Base-by-base conservation (phyloP, 345 rosid genomes). In the Euclidium syriacum region DNA sequence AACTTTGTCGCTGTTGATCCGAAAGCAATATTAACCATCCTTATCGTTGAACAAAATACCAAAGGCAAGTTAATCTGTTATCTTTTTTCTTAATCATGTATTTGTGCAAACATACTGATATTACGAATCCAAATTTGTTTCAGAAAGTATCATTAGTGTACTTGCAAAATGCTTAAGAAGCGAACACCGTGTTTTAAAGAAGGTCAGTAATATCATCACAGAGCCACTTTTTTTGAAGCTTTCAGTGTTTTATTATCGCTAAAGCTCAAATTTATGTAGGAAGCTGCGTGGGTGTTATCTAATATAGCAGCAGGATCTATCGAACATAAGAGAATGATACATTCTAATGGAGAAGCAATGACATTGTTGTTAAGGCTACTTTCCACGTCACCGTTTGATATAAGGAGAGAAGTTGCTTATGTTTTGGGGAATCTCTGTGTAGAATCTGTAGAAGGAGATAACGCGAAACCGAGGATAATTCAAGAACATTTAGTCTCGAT, bases 361-460 rank as follows among this genome's bases (percentile, higher is more conserved):
- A 75, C 91, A 51, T 59, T 87, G 72, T 67, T 90, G 56, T 51
- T 87, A 54, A 83, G 70, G 51, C 88, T 94, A 50, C 81, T 94
- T 38, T 83, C 85, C 23, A 75, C 87, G 8, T 85, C 97, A 49
- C 91, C 95, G 10, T 87, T 90, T 65, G 97, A 90, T 58, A 76
- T 90, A 68, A 80, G 85, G 52, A 94, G 85, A 77, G 99, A 90
- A 84, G 90, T 80, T 26, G 96, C 99, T 25, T 87, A 87, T 41
- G 95, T 80, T 47, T 79, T 94, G 71, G 97, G 99, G 9, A 94
- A 90, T 71, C 88, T 94, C n/a, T 94, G 99, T 72, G 99, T 94
- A 43, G 87, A 85, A 49, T 87, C 97, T 52, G 63, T 75, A 15
- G 88, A 75, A 62, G 86, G 80, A 20, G 80, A n/a, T n/a, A n/a